Percentiles rank a stretch among this genome's conserved stretches.
phyloP scores from a whole-genome alignment of 2,329 filamentous ascomycete species.

The Pseudodiploospora longispora region DNA sequence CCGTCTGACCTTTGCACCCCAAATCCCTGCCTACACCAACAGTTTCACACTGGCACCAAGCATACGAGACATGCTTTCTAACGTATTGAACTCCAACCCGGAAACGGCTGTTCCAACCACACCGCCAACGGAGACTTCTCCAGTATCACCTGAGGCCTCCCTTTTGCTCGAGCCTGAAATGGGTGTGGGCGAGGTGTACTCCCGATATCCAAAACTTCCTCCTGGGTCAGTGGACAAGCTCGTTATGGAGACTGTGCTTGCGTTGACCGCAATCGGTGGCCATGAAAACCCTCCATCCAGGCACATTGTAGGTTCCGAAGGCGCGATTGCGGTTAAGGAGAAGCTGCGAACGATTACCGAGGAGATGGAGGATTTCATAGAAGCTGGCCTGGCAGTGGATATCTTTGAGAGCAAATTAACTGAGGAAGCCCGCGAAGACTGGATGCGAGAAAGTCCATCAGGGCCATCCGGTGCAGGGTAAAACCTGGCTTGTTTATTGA shows the following conservation, averaged over 20 bases:
- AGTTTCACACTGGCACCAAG: constrained; percentile 56
- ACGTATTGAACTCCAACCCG: constrained; percentile 69
- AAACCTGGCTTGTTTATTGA: too few relatives aligned
- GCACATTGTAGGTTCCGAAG: constrained; percentile 90
- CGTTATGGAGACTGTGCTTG: constrained; percentile 83
- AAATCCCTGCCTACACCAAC: constrained; percentile 47
- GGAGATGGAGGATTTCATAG: constrained; percentile 92
- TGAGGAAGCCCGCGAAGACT: constrained; percentile 39
- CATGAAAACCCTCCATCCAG: constrained; percentile 92
- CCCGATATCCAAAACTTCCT: constrained; percentile 68
- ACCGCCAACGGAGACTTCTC: constrained; percentile 19
- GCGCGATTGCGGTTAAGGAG: constrained; percentile 80
- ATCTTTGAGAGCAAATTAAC: constrained; percentile 54
- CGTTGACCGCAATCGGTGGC: constrained; percentile 83
- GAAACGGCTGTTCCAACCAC: constrained; percentile 43
- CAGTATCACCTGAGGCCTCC: constrained; percentile 21
- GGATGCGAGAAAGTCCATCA: constrained; percentile 4
- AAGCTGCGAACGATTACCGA: constrained; percentile 95
- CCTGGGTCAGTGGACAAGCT: constrained; percentile 61
- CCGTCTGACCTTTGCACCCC: constrained; percentile 74
- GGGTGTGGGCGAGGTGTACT: constrained; percentile 41
- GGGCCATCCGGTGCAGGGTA: too few relatives aligned
- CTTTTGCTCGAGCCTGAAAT: constrained; percentile 24
- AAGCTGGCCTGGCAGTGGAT: constrained; percentile 79
- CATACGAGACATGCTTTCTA: constrained; percentile 73